These are phyloP conservation scores for Periconia digitata DNA, from an alignment of 2,329 filamentous ascomycete genomes.

Conservation along the genomic window DNA sequence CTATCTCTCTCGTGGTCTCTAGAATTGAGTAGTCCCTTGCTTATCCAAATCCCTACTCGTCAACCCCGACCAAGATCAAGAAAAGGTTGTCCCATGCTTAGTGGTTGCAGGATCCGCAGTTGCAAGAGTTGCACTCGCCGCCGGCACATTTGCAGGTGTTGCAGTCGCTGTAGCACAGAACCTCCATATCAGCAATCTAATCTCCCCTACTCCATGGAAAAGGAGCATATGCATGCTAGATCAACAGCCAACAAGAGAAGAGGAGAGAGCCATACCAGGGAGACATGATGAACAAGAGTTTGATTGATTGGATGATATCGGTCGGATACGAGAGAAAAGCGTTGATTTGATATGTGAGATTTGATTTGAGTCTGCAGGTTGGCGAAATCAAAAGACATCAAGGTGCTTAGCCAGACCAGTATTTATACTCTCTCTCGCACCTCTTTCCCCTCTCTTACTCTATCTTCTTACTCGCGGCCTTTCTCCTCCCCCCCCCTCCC, in stretches of 20 bases:
- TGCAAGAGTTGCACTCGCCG: slow-evolving; percentile 35
- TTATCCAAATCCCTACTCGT: no score
- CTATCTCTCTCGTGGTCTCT: no score
- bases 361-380: background rate
- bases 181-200: background rate
- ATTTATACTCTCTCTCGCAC: slow-evolving; percentile 2
- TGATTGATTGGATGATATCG: slow-evolving; percentile 2
- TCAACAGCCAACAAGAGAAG: no score
- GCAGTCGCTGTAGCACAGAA: slow-evolving; percentile 20
- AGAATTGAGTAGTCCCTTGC: no score
- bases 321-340: no score
- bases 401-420: slow-evolving; percentile 14
- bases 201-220: background rate
- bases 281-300: slow-evolving; percentile 22
- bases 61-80: no score
- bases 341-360: no score
- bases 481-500: background rate
- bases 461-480: background rate
- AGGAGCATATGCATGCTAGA: background rate
- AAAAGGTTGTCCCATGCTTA: slow-evolving; percentile 1
- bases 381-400: slow-evolving; percentile 22
- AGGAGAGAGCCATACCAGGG: slow-evolving; percentile 20
- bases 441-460: background rate
- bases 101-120: slow-evolving; percentile 31
- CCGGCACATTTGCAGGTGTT: slow-evolving; percentile 30